phyloP scores from a whole-genome alignment of 768 basidiomycete genomes.

The Leucosporidium scottii region DNA sequence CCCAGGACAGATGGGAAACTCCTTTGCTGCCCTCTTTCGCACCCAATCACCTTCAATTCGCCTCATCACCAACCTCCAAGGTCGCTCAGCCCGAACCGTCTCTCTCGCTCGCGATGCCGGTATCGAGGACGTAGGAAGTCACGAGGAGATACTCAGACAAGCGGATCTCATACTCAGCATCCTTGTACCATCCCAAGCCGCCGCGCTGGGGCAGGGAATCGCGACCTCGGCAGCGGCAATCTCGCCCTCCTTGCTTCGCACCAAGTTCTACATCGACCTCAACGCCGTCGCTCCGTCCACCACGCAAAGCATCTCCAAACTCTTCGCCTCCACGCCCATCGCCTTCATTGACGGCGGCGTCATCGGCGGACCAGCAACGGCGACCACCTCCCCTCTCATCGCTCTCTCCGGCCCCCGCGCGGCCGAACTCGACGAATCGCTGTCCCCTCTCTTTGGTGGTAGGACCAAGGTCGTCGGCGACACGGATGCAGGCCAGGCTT shows the following conservation, averaged over 20 bases:
- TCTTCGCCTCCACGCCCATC: background rate
- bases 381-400: background rate
- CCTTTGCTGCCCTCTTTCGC: background rate
- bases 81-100: background rate
- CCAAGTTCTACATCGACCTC: slow-evolving; percentile 3
- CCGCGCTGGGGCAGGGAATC: background rate
- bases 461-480: background rate
- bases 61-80: background rate
- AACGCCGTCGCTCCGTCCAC: slow-evolving; percentile 3
- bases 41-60: background rate
- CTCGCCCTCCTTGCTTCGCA: background rate
- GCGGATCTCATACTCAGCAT: slow-evolving; percentile 2
- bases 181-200: background rate
- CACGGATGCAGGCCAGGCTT: background rate
- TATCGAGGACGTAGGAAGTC: background rate
- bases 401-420: background rate
- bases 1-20: slow-evolving; percentile 3
- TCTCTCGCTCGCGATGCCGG: background rate
- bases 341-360: background rate
- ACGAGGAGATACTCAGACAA: background rate
- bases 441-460: background rate
- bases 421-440: background rate
- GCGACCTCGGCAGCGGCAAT: background rate
- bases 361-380: slow-evolving; percentile 6
- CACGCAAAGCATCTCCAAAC: background rate